Evolutionary conservation across 2,329 filamentous ascomycete genomes (phyloP), one percentile per base, ranked within the genome.

Genomic region (Truncatella angustata): DNA sequence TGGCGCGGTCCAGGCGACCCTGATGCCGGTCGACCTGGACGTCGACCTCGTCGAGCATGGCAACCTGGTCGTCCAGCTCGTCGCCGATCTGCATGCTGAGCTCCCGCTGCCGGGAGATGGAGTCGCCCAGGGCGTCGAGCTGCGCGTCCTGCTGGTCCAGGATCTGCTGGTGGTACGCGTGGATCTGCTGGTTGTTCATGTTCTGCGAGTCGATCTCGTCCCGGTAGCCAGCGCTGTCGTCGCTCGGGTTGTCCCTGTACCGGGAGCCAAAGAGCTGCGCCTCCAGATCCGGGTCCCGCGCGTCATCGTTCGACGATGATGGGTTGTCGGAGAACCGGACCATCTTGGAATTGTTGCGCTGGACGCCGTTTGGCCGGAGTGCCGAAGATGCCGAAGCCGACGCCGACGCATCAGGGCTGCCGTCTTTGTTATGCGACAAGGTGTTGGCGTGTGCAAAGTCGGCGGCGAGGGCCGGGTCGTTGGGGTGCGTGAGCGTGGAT

Each of bases 11-110:
- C 48, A 99, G 76, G 46, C 89, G 84, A 23, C 76, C 77, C 67
- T 87, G 82, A 72, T 97, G 92, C 53, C 92, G 77, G 67, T 96
- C 91, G 6, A 92, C 88, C 18, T 87, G 81, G 40, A 81, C 81
- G 65, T 97, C 94, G 40, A 95, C 85, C 63, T 96, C 93, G 67
- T 97, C 93, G 26, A 99, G 77, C 77, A 99, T 78, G 60, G 87
- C 80, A 34, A 95, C 88, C 64, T 99, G 94, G 60, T 85, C 87
- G 62, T 97, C 94, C 32, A 99, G 79, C 77, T 99, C 94, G 68
- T 97, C 90, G 26, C 94, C 93, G 63, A 99, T 97, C 74, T 94
- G 90, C 75, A 97, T 95, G 66, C 88, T 92, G 56, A 99, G 78
- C 73, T 97, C 90, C 46, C 95, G 80, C 75, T 97, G 94, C 35